phyloP scores from a whole-genome alignment of 1,139 yeast species.

The Suzukiozyma palmioleophila region DNA sequence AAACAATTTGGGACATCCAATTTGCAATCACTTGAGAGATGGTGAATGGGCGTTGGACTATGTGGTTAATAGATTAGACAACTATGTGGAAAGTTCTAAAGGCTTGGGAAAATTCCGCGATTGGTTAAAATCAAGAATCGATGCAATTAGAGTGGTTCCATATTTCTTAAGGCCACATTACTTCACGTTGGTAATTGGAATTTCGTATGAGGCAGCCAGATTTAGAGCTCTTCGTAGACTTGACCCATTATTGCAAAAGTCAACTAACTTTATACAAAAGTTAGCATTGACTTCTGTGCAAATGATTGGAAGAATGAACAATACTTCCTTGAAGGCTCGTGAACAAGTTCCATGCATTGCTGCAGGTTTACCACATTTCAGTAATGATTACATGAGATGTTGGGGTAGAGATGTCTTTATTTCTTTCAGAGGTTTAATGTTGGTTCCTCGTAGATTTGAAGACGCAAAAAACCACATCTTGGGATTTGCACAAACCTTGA shows the following conservation, averaged over 20 bases:
- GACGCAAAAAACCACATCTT: conserved; percentile 80
- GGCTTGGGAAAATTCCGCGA: conserved; percentile 49
- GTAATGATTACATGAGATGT: conserved; percentile 87
- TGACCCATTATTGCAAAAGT: conserved; percentile 43
- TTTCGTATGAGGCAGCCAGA: conserved; percentile 79
- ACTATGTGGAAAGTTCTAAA: conserved; percentile 43
- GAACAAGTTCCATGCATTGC: conserved; percentile 73
- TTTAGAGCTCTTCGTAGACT: conserved; percentile 59
- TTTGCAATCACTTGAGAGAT: conserved; percentile 72
- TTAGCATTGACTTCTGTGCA: conserved; percentile 82
- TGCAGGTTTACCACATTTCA: conserved; percentile 95
- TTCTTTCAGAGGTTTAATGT: conserved; percentile 73
- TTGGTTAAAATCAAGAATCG: conserved; percentile 69
- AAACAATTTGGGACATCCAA: conserved; percentile 79
- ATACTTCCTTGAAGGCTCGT: conserved; percentile 71
- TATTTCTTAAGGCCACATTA: conserved; percentile 81
- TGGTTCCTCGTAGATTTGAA: conserved; percentile 72
- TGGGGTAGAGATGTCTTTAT: conserved; percentile 98
- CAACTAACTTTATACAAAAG: conserved; percentile 73
- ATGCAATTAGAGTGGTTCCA: conserved; percentile 65
- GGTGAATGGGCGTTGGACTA: conserved; percentile 92
- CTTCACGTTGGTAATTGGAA: conserved; percentile 74
- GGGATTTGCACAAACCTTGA: conserved; percentile 85
- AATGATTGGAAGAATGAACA: conserved; percentile 73
- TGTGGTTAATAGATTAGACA: conserved; percentile 56